A percentile compares a stretch with the other conserved stretches of the same genome.
These are phyloP conservation scores for Mimosa bimucronata DNA, from an alignment of 306 rosid species.

Conservation along the genomic window DNA sequence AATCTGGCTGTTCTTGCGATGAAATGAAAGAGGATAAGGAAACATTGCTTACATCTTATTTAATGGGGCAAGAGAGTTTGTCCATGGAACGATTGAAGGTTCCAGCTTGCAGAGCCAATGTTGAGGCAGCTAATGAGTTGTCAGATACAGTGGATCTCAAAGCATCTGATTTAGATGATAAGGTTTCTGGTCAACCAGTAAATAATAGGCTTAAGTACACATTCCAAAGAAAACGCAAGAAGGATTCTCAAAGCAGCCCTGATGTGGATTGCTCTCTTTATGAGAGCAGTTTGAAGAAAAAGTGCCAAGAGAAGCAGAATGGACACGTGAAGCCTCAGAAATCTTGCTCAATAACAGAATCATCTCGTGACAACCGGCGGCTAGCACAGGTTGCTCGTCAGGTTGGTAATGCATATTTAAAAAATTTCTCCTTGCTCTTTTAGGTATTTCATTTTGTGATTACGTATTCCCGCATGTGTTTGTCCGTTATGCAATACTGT, in stretches of 20 bases:
- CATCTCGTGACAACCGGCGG: conserved; percentile 66
- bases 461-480: conserved; percentile 21
- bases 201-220: conserved; percentile 72
- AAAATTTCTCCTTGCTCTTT: background rate
- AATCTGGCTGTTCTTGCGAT: conserved; percentile 48
- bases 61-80: conserved; percentile 52
- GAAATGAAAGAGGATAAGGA: conserved; percentile 45
- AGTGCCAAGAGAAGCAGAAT: conserved; percentile 40
- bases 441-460: conserved; percentile 10
- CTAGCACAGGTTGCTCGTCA: conserved; percentile 82
- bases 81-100: conserved; percentile 46
- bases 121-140: conserved; percentile 40
- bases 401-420: conserved; percentile 53
- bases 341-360: conserved; percentile 48
- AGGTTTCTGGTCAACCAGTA: conserved; percentile 46
- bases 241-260: conserved; percentile 54
- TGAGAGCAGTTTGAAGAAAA: conserved; percentile 36
- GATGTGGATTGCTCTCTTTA: conserved; percentile 52
- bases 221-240: conserved; percentile 84
- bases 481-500: no score
- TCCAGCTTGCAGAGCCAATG: conserved; percentile 47
- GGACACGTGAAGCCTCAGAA: conserved; percentile 41
- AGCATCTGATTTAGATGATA: conserved; percentile 51
- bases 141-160: conserved; percentile 43
- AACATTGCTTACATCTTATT: conserved; percentile 44